Percentiles rank a stretch among this genome's conserved stretches.
Conservation (phyloP, 2,329 filamentous ascomycete genomes). For the Balansia obtecta region DNA sequence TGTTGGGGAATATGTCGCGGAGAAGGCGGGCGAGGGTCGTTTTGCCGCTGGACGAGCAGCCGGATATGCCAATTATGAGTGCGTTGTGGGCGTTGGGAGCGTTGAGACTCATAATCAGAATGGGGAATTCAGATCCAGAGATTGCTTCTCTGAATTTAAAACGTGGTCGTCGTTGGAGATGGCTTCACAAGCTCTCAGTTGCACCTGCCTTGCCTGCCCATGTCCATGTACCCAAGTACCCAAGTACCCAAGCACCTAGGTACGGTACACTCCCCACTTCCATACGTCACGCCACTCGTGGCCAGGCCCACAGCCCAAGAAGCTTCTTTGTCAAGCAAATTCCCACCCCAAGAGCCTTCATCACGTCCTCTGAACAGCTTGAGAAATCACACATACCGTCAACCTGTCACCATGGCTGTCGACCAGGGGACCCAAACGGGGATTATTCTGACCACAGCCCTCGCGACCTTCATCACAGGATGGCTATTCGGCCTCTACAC, state of each 20-base stretch:
- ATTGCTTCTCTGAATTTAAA: too few relatives aligned
- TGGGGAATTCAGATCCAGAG: not conserved
- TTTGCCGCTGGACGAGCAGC: conserved; percentile 87
- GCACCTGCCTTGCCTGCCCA: not conserved
- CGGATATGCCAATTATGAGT: conserved; percentile 70
- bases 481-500: conserved; percentile 74
- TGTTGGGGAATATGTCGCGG: conserved; percentile 63
- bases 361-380: not conserved
- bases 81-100: conserved; percentile 30
- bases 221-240: not conserved
- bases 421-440: conserved; percentile 29
- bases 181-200: not conserved
- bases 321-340: not conserved
- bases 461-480: conserved; percentile 62
- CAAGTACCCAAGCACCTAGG: not conserved
- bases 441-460: conserved; percentile 59
- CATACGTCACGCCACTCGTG: not conserved
- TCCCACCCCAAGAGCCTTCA: not conserved
- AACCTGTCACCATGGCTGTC: conserved; percentile 3
- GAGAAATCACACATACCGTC: not conserved
- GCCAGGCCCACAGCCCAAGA: not conserved
- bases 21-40: conserved; percentile 83
- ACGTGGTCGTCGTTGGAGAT: too few relatives aligned
- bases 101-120: conserved; percentile 16
- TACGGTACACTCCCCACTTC: too few relatives aligned